phyloP scores from a whole-genome alignment of 164 flowering plant genomes.

The Berberis vulgaris region DNA sequence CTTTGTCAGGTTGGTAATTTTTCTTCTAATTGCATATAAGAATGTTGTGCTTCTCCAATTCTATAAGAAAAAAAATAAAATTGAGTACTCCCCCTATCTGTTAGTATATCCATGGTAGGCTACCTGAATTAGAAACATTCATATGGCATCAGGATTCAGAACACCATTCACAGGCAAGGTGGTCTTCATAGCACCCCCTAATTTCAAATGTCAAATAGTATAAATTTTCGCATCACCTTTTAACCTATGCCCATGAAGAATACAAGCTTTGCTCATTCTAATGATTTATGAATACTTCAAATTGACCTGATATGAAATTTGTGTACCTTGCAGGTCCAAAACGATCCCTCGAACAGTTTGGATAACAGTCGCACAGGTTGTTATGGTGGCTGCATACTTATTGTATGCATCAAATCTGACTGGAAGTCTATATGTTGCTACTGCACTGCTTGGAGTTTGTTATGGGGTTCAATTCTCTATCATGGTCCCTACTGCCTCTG shows the following conservation, averaged over 20 bases:
- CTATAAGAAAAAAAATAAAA: too few species aligned
- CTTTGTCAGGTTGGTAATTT: constrained; percentile 56
- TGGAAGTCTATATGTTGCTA: constrained; percentile 67
- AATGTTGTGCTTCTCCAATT: neutral
- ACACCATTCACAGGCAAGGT: too few species aligned
- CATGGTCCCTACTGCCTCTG: constrained; percentile 85
- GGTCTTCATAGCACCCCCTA: too few species aligned
- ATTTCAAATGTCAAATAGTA: too few species aligned
- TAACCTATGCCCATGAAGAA: too few species aligned
- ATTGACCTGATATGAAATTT: neutral
- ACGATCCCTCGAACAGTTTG: constrained; percentile 65
- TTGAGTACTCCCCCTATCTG: too few species aligned
- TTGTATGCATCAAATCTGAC: constrained; percentile 57
- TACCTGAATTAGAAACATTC: too few species aligned
- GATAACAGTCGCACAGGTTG: constrained; percentile 59
- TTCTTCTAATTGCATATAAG: neutral
- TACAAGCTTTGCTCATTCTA: neutral
- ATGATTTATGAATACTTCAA: neutral
- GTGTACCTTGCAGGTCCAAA: constrained; percentile 43
- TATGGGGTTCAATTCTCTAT: constrained; percentile 75
- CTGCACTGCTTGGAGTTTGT: constrained; percentile 78
- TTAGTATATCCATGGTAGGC: too few species aligned
- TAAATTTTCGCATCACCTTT: too few species aligned
- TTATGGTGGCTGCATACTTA: constrained; percentile 59
- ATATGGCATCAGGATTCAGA: too few species aligned